Evolutionary conservation across 768 basidiomycete species (phyloP).

Genomic region (Cantharellus anzutake): DNA sequence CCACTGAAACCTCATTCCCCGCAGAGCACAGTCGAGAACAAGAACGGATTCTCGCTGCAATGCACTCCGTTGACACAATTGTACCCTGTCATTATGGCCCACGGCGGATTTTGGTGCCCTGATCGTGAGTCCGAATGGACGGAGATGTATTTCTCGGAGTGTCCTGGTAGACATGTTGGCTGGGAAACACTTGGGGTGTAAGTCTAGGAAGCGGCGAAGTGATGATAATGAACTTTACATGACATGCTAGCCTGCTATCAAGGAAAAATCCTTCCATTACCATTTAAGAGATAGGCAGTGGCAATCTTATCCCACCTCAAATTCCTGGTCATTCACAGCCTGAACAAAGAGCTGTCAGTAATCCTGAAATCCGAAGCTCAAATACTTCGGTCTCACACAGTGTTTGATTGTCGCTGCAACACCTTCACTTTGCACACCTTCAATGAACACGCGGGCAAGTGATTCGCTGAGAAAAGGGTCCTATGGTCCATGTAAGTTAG

Average conservation of each 20-base stretch:
- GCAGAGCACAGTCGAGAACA: constrained; percentile 35
- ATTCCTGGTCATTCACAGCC: constrained; percentile 57
- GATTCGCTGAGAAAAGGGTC: constrained; percentile 57
- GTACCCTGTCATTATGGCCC: not conserved
- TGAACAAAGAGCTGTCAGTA: constrained; percentile 11
- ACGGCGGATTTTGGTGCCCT: not conserved
- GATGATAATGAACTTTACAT: not conserved
- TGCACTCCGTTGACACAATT: constrained; percentile 20
- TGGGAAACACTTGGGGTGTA: constrained; percentile 33
- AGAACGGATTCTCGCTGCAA: constrained; percentile 31
- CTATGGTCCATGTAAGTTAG: constrained; percentile 56
- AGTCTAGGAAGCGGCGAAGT: constrained; percentile 25
- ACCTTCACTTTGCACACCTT: constrained; percentile 56
- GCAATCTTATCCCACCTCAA: not conserved
- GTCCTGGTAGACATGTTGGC: constrained; percentile 48
- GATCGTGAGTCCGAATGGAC: constrained; percentile 25
- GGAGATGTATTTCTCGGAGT: constrained; percentile 51
- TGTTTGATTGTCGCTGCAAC: constrained; percentile 71
- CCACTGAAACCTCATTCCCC: constrained; percentile 49
- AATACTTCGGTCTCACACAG: constrained; percentile 13
- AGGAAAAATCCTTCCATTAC: not conserved
- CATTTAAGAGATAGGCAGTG: not conserved
- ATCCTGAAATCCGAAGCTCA: too few relatives aligned
- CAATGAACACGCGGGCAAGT: constrained; percentile 50
- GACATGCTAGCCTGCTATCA: not conserved